Evolutionary conservation across 352 stramenopile species (phyloP).

Genomic region (Pythium biforme): DNA sequence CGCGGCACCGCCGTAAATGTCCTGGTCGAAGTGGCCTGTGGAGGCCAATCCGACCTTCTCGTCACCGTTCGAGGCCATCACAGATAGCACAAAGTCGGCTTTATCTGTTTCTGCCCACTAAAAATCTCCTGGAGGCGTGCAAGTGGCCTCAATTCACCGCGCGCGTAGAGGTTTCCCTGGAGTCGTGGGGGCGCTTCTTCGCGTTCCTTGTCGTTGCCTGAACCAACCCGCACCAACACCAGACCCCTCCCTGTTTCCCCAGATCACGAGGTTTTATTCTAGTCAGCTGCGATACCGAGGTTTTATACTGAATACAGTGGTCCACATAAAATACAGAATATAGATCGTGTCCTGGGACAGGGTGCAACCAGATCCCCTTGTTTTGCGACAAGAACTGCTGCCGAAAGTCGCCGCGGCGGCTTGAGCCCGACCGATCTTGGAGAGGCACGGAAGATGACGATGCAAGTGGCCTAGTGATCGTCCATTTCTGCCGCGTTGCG

Average conservation of each 20-base stretch:
- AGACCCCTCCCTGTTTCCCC: constrained; percentile 8
- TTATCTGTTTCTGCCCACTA: constrained; percentile 4
- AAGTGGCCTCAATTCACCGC: background rate
- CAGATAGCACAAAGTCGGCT: constrained; percentile 1
- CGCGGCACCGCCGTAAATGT: constrained; percentile 59
- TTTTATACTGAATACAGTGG: constrained; percentile 13
- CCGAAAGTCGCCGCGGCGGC: background rate
- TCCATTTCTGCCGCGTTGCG: background rate
- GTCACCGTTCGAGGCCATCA: constrained; percentile 20
- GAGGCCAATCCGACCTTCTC: constrained; percentile 59
- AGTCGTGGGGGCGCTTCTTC: background rate
- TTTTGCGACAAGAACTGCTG: constrained; percentile 9
- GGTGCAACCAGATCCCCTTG: background rate
- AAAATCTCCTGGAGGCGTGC: background rate
- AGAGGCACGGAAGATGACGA: background rate
- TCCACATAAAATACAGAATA: background rate
- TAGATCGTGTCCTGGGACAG: constrained; percentile 5
- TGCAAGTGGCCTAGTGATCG: no score
- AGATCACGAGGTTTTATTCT: constrained; percentile 9
- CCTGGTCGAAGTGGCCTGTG: constrained; percentile 67
- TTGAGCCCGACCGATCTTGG: constrained; percentile 3
- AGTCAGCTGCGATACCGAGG: background rate
- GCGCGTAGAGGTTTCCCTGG: background rate
- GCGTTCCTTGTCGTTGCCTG: background rate
- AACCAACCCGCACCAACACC: constrained; percentile 21